Base-by-base conservation (phyloP, 176 grass and related monocot genomes). In the Triticum turgidum region DNA sequence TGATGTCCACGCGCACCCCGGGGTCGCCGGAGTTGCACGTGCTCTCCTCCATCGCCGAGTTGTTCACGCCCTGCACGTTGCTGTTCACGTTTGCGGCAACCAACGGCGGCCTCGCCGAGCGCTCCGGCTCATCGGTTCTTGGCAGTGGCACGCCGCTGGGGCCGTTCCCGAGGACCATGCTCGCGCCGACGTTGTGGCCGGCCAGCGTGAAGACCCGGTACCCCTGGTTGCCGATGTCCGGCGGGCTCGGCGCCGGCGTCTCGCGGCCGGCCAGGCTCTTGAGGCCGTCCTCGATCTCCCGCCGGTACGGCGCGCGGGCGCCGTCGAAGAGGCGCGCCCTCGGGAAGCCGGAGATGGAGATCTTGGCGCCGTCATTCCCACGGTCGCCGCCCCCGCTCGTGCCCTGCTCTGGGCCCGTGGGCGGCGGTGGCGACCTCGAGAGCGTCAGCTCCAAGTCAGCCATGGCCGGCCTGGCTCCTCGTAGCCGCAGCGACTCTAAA, bases 41-140 rank as follows among this genome's bases (percentile, higher is more conserved):
- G 88, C 96, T 94, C 24, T 67, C 81, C 29, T 98, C 91, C 76
- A 98, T 77, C 5, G 93, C 41, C 17, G 96, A 98, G 90, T 98
- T 98, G 82, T 95, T 98, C 86, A 95, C 92, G 41, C 69, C 92
- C 79, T 98, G 93, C 59, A 98, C 90, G 61, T 98, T 98, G 81
- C 86, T 98, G 73, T 98, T 98, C 47, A 98, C 84, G 77, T 90
- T 94, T 20, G 90, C n/a, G 58, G 83, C 66, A 33, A 89, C 79
- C 27, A 47, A 11, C 52, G 63, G 12, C 12, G 69, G 33, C 61
- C 22, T 80, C 81, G 52, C 56, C 2, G 86, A 49, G 3, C 27
- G 32, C 79, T 68, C 63, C 34, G 27, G 27, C 27, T 27, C 27
- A 27, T 27, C 7, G 8, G 45, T 73, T 47, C 6, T 73, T 7